Conservation (phyloP, 306 rosid genomes). For the Fragaria vesca region DNA sequence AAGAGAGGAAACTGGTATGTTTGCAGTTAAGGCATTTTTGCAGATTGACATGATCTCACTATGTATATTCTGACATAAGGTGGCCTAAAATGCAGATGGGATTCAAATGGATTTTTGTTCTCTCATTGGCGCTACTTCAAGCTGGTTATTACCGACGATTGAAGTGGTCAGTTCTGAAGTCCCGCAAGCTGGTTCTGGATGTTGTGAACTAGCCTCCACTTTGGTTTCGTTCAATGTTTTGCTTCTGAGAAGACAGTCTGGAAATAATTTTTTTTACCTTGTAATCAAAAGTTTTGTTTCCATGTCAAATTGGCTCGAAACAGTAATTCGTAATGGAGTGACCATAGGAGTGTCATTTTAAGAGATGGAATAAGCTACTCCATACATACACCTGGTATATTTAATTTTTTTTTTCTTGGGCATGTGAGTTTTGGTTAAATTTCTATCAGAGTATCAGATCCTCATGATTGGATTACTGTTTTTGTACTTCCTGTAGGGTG, state of each 20-base stretch:
- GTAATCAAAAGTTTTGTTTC: conserved; percentile 40
- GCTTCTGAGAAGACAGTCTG: conserved; percentile 40
- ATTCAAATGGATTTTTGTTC: conserved; percentile 95
- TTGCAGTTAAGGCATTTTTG: not conserved
- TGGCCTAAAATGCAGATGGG: conserved; percentile 71
- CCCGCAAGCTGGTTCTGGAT: conserved; percentile 96
- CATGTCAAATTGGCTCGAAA: conserved; percentile 39
- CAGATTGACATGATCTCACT: not conserved
- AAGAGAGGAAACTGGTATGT: conserved; percentile 91
- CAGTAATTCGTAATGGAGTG: conserved; percentile 48
- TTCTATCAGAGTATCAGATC: conserved; percentile 21
- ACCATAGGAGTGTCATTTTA: conserved; percentile 45
- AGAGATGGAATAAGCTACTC: conserved; percentile 54
- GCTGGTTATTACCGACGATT: conserved; percentile 93
- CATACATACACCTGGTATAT: conserved; percentile 20
- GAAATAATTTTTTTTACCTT: conserved; percentile 54
- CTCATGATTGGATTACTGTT: not conserved
- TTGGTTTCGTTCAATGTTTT: conserved; percentile 29
- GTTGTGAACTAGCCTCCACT: conserved; percentile 73
- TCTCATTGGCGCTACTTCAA: conserved; percentile 87
- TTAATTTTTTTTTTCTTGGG: conserved; percentile 3
- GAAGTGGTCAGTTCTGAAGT: conserved; percentile 89
- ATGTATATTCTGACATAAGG: not conserved
- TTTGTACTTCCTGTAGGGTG: not conserved
- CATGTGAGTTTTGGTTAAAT: conserved; percentile 33